These are phyloP conservation scores for Cryphonectria parasitica DNA, from an alignment of 2,329 filamentous ascomycete genomes.

Conservation along the genomic window DNA sequence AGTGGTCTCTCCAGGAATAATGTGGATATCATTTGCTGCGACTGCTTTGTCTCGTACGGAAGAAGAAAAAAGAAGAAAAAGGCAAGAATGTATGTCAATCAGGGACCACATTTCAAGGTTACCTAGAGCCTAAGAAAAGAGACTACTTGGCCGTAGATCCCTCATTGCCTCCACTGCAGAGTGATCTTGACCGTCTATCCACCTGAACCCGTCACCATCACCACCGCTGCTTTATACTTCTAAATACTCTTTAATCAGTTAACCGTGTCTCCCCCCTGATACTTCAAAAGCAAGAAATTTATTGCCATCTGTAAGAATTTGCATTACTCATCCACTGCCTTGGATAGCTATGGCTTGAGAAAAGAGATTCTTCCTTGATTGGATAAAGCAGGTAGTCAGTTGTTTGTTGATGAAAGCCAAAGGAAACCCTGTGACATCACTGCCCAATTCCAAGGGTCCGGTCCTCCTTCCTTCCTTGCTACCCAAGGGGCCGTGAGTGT, in stretches of 20 bases:
- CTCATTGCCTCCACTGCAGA: too few species aligned
- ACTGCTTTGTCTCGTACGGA: neutral
- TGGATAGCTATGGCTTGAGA: neutral
- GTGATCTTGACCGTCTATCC: neutral
- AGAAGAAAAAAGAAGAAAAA: neutral
- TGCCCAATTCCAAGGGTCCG: slow-evolving; percentile 2
- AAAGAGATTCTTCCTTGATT: neutral
- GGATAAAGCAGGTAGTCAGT: neutral
- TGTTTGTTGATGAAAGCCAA: neutral
- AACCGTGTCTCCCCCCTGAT: too few species aligned
- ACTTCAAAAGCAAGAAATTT: too few species aligned
- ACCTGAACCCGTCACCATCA: neutral
- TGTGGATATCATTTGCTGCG: too few species aligned
- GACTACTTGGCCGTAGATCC: too few species aligned
- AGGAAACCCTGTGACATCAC: neutral
- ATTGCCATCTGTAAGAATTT: neutral
- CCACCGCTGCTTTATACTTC: too few species aligned
- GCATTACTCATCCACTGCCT: neutral
- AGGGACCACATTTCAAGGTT: neutral
- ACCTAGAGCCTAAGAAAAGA: neutral
- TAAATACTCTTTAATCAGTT: too few species aligned
- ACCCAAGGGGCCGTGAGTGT: neutral
- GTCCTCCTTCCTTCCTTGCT: slow-evolving; percentile 1
- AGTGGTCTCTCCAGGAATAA: too few species aligned
- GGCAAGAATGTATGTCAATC: neutral